A percentile compares a stretch with the other conserved stretches of the same genome.
Evolutionary conservation across 2,329 filamentous ascomycete species (phyloP).

Genomic region (Claviceps purpurea): DNA sequence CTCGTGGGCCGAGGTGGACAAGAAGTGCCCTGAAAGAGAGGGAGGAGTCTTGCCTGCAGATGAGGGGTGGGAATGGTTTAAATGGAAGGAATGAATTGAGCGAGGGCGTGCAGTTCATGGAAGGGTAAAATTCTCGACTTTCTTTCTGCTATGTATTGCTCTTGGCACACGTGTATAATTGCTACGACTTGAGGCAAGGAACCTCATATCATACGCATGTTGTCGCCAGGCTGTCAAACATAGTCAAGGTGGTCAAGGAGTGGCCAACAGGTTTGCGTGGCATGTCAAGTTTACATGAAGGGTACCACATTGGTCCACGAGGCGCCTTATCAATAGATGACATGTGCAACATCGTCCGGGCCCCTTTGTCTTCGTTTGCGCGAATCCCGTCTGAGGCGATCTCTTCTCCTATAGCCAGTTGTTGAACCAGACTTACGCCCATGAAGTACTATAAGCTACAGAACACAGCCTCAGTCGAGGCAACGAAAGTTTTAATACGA

Average conservation of each 20-base stretch:
- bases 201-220: neutral
- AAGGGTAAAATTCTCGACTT: neutral
- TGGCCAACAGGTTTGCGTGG: neutral
- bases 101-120: neutral
- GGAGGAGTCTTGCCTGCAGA: neutral
- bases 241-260: neutral
- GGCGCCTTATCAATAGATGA: too few relatives aligned
- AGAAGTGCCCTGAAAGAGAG: neutral
- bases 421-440: too few relatives aligned
- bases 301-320: too few relatives aligned
- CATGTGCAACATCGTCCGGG: too few relatives aligned
- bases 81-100: neutral
- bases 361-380: too few relatives aligned
- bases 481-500: too few relatives aligned
- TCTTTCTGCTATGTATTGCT: neutral
- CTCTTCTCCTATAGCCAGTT: too few relatives aligned
- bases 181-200: neutral
- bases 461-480: too few relatives aligned
- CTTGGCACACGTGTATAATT: neutral
- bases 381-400: too few relatives aligned
- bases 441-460: too few relatives aligned
- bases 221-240: neutral
- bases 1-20: slow-evolving; percentile 18
- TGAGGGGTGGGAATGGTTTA: neutral
- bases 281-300: too few relatives aligned